Conservation (phyloP, 2,329 filamentous ascomycete genomes). For the Hymenotorrendiella dingleyae region DNA sequence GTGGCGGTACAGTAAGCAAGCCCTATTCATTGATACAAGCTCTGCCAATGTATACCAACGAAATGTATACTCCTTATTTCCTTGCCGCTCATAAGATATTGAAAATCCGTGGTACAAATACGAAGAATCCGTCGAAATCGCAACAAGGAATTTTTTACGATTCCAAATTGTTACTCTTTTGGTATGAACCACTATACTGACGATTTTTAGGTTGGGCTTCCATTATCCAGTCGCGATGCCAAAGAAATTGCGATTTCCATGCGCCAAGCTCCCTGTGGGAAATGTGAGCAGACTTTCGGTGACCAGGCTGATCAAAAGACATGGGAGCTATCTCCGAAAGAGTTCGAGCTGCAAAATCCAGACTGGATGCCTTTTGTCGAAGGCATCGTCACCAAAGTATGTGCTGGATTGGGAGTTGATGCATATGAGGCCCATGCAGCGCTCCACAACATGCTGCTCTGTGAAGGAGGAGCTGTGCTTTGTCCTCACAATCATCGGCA, state of each 20-base stretch:
- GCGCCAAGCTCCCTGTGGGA: neutral
- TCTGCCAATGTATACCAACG: no score
- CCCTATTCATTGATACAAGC: no score
- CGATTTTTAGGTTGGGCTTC: neutral
- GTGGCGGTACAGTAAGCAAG: no score
- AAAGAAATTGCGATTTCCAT: neutral
- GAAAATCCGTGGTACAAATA: no score
- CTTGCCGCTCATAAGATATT: no score
- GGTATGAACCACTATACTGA: no score
- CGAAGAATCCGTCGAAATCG: no score
- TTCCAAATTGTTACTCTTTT: no score
- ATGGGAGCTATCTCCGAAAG: constrained; percentile 35
- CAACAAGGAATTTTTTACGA: no score
- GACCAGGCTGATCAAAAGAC: constrained; percentile 37
- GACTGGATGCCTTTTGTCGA: constrained; percentile 30
- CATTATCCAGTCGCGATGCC: neutral
- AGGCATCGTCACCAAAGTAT: constrained; percentile 20
- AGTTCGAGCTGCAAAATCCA: constrained; percentile 34
- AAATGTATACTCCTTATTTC: no score
- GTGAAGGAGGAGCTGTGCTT: constrained; percentile 44
- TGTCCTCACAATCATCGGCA: no score
- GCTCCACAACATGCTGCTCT: constrained; percentile 42
- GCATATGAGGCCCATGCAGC: constrained; percentile 29
- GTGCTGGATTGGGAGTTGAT: constrained; percentile 30
- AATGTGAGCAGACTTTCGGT: constrained; percentile 31